phyloP scores from a whole-genome alignment of 257 asterid species.

The Nyctanthes arbortristis region DNA sequence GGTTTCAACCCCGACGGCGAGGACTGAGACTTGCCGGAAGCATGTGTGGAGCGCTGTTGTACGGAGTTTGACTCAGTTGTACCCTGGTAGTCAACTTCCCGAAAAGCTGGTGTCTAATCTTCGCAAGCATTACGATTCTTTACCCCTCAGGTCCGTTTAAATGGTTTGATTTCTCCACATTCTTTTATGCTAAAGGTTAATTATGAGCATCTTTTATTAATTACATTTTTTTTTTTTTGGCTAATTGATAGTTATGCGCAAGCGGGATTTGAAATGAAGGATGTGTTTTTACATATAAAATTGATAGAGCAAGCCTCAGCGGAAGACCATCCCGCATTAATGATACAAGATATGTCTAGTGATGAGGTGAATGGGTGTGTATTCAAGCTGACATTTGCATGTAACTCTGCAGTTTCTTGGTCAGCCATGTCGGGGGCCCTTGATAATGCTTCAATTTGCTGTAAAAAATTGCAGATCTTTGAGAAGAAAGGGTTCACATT shows the following conservation, averaged over 20 bases:
- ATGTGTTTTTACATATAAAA: conserved; percentile 90
- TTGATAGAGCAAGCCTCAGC: conserved; percentile 80
- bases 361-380: conserved; percentile 61
- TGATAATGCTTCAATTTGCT: conserved; percentile 82
- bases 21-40: conserved; percentile 56
- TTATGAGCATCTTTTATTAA: conserved; percentile 18
- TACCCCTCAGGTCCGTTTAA: conserved; percentile 89
- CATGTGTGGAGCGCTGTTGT: conserved; percentile 88
- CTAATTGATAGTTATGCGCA: conserved; percentile 69
- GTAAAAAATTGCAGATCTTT: conserved; percentile 84
- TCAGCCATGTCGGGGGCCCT: conserved; percentile 90
- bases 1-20: conserved; percentile 36
- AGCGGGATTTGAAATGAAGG: conserved; percentile 96
- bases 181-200: background rate
- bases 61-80: conserved; percentile 90
- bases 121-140: conserved; percentile 92
- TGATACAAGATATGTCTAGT: conserved; percentile 75
- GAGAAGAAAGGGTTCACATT: conserved; percentile 91
- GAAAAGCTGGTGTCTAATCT: conserved; percentile 91
- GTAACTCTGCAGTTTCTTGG: conserved; percentile 90
- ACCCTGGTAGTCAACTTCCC: conserved; percentile 96
- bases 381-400: conserved; percentile 83
- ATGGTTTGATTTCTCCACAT: background rate
- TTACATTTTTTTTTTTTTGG: background rate
- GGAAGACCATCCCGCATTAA: conserved; percentile 76